phyloP scores from a whole-genome alignment of 2,329 filamentous ascomycete species.

The Alternaria alternata region DNA sequence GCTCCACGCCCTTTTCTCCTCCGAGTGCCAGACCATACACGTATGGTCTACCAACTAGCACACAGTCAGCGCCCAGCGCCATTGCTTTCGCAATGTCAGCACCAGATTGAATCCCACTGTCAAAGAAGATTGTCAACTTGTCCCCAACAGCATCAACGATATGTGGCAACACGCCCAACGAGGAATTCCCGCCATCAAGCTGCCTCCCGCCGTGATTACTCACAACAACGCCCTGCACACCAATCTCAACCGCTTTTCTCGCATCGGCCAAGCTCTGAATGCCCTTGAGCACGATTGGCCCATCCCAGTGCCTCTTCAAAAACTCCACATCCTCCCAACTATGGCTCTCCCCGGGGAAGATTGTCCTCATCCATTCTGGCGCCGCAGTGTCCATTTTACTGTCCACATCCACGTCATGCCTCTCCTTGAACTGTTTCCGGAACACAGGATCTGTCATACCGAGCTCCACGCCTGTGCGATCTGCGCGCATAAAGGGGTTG shows the following conservation, averaged over 20 bases:
- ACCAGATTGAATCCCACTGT: slow-evolving; percentile 60
- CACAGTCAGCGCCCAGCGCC: slow-evolving; percentile 56
- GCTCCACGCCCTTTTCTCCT: slow-evolving; percentile 63
- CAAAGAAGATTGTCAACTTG: slow-evolving; percentile 55
- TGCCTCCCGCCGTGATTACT: slow-evolving; percentile 64
- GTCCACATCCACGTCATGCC: slow-evolving; percentile 45
- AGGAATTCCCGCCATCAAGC: slow-evolving; percentile 60
- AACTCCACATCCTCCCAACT: slow-evolving; percentile 69
- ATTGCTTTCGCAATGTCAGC: slow-evolving; percentile 62
- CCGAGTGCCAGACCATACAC: slow-evolving; percentile 66
- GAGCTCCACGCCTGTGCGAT: slow-evolving; percentile 63
- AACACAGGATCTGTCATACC: slow-evolving; percentile 75
- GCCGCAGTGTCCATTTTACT: slow-evolving; percentile 50
- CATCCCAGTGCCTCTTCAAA: slow-evolving; percentile 67
- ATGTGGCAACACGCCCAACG: slow-evolving; percentile 64
- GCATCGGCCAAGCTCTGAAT: slow-evolving; percentile 62
- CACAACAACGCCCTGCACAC: slow-evolving; percentile 60
- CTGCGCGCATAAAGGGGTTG: slow-evolving; percentile 39
- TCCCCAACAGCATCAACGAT: slow-evolving; percentile 60
- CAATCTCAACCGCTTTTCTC: slow-evolving; percentile 53
- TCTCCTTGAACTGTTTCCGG: slow-evolving; percentile 62
- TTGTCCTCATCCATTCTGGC: slow-evolving; percentile 33
- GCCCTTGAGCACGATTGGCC: slow-evolving; percentile 70
- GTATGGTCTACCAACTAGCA: slow-evolving; percentile 51
- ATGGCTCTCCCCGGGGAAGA: slow-evolving; percentile 58